These are phyloP conservation scores for Simplicillium aogashimaense DNA, from an alignment of 2,329 filamentous ascomycete genomes.

Conservation along the genomic window DNA sequence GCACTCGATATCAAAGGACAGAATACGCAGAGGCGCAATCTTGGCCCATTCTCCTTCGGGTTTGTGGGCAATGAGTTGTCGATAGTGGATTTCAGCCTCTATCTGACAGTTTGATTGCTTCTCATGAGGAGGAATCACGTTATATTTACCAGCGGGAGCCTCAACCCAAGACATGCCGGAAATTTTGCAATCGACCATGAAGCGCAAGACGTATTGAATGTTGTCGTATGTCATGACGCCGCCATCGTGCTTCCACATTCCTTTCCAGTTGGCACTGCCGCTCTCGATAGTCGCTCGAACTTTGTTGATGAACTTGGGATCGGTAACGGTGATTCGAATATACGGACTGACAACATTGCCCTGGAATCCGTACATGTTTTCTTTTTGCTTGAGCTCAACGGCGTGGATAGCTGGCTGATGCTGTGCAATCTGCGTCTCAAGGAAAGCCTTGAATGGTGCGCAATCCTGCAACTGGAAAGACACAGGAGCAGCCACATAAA, in stretches of 20 bases:
- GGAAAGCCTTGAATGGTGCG: constrained; percentile 64
- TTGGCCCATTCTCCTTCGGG: constrained; percentile 94
- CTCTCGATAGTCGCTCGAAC: constrained; percentile 68
- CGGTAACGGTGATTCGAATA: constrained; percentile 84
- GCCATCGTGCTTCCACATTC: constrained; percentile 63
- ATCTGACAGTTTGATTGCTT: constrained; percentile 93
- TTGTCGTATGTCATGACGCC: constrained; percentile 90
- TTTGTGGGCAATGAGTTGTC: constrained; percentile 75
- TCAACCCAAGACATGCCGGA: constrained; percentile 98
- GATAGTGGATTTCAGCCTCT: constrained; percentile 76
- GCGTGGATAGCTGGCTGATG: constrained; percentile 67
- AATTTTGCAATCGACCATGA: constrained; percentile 97
- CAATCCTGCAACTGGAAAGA: constrained; percentile 74
- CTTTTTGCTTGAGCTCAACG: constrained; percentile 71
- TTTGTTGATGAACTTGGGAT: constrained; percentile 73
- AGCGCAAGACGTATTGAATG: constrained; percentile 87
- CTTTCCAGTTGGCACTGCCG: constrained; percentile 77
- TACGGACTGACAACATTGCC: constrained; percentile 89
- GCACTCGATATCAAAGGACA: constrained; percentile 98
- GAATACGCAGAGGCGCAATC: constrained; percentile 84
- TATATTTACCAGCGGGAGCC: constrained; percentile 64
- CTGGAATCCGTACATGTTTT: constrained; percentile 90
- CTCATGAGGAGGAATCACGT: constrained; percentile 53
- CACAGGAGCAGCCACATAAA: constrained; percentile 83
- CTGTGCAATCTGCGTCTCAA: constrained; percentile 71